Evolutionary conservation across 1,284 basidiomycete species (phyloP), one percentile per base, ranked within the genome.

Genomic region (Cerioporus squamosus): DNA sequence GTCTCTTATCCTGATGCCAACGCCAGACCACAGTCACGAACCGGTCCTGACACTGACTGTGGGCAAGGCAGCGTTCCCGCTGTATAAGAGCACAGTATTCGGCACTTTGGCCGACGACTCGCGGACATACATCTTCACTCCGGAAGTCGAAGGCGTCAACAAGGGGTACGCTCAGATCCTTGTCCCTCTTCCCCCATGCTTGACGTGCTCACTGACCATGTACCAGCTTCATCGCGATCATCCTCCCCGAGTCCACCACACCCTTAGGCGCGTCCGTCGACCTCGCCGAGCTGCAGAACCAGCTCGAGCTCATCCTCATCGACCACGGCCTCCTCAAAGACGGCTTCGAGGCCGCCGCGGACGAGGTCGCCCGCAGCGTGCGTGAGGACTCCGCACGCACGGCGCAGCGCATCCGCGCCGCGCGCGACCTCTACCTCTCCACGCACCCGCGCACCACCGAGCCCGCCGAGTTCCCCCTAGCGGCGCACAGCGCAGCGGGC

Each of bases 271-370:
- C 51, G 6, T 31, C 46, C 9, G 31, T 22, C 2, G 55, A 63
- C 47, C 58, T 60, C 20, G 53, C 60, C 2, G 44, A 51, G 23
- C 57, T 63, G 18, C 68, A 68, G 47, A 66, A 67, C 42, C 43
- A 52, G 17, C 66, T 70, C 44, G 69, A 70, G 47, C 59, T 63
- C 47, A 53, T 61, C 14, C 60, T 70, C 24, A 59, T 70, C 24
- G 61, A 68, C 29, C 60, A 68, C 46, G 69, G 69, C 2, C 63
- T 74, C 14, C 55, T 72, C 47, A 71, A 72, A 44, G 69, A 65
- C 39, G 72, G 72, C 3, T 51, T 72, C 31, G 65, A 64, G 31
- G 70, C 70, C 24, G 59, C 60, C 14, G 65, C 66, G 6, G 72
- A 73, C 55, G 70, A 72, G 45, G 38, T 71, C 22, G 62, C 62